A percentile compares a stretch with the other conserved stretches of the same genome.
These are phyloP conservation scores for Allantophomopsis cytisporea DNA, from an alignment of 2,329 filamentous ascomycete genomes.

Conservation along the genomic window DNA sequence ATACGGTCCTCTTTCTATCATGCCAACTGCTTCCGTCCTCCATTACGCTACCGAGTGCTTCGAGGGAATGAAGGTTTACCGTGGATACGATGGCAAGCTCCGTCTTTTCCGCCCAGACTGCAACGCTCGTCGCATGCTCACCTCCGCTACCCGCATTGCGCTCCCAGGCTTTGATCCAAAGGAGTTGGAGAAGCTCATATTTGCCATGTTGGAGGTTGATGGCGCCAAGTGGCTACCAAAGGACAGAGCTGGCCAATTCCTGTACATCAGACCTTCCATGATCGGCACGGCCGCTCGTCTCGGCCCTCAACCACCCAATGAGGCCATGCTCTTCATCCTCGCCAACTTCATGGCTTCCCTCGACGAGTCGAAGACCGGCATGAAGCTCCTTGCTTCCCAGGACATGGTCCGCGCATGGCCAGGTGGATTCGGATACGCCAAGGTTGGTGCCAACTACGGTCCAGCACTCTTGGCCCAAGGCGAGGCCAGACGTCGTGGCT, in stretches of 20 bases:
- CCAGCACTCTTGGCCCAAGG: constrained; percentile 66
- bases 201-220: constrained; percentile 58
- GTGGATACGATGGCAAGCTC: constrained; percentile 51
- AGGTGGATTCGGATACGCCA: constrained; percentile 83
- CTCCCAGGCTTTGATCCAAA: constrained; percentile 58
- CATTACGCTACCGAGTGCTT: constrained; percentile 88
- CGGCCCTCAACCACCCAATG: constrained; percentile 63
- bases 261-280: constrained; percentile 78
- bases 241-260: constrained; percentile 51
- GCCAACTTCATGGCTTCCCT: constrained; percentile 43
- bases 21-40: constrained; percentile 67
- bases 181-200: constrained; percentile 64
- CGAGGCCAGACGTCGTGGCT: constrained; percentile 61
- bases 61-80: constrained; percentile 64
- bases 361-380: constrained; percentile 28
- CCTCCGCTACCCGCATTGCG: constrained; percentile 46
- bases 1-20: constrained; percentile 64
- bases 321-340: constrained; percentile 80
- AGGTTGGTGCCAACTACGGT: constrained; percentile 88
- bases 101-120: constrained; percentile 48
- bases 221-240: constrained; percentile 68
- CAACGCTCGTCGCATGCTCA: constrained; percentile 23
- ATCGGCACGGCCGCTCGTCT: constrained; percentile 73
- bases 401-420: constrained; percentile 87
- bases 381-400: constrained; percentile 66